Evolutionary conservation across 2,329 filamentous ascomycete genomes (phyloP).

Genomic region (Pseudopithomyces maydicus): DNA sequence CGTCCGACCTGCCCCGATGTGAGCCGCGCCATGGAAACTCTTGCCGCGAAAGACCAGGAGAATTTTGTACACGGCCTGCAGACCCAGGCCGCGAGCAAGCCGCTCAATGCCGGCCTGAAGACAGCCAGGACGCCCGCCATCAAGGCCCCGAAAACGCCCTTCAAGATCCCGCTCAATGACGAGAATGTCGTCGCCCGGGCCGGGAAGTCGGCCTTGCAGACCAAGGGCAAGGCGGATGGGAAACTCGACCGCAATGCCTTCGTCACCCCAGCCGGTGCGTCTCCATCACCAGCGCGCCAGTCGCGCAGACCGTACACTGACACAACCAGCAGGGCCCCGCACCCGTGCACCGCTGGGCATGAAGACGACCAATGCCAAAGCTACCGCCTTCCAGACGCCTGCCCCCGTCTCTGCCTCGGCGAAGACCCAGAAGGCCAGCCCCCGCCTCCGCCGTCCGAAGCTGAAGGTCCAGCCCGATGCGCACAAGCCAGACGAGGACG

Average conservation of each 20-base stretch:
- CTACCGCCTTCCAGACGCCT: conserved; percentile 68
- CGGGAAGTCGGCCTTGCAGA: conserved; percentile 64
- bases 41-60: conserved; percentile 81
- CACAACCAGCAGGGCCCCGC: conserved; percentile 58
- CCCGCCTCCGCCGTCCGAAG: conserved; percentile 58
- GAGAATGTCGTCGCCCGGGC: conserved; percentile 75
- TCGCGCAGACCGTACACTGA: conserved; percentile 8
- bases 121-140: conserved; percentile 79
- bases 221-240: conserved; percentile 58
- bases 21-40: conserved; percentile 63
- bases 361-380: conserved; percentile 96
- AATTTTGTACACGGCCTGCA: conserved; percentile 81
- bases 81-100: conserved; percentile 71
- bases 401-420: conserved; percentile 64
- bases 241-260: conserved; percentile 67
- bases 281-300: neutral
- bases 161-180: conserved; percentile 77
- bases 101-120: conserved; percentile 68
- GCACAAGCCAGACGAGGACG: conserved; percentile 56
- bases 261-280: conserved; percentile 77
- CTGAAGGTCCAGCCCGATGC: conserved; percentile 67
- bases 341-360: conserved; percentile 82
- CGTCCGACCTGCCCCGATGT: conserved; percentile 36
- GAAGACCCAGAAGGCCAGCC: conserved; percentile 69
- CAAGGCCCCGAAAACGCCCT: conserved; percentile 80